Base-by-base conservation (phyloP, 2,329 filamentous ascomycete species). In the Rasamsonia emersonii region DNA sequence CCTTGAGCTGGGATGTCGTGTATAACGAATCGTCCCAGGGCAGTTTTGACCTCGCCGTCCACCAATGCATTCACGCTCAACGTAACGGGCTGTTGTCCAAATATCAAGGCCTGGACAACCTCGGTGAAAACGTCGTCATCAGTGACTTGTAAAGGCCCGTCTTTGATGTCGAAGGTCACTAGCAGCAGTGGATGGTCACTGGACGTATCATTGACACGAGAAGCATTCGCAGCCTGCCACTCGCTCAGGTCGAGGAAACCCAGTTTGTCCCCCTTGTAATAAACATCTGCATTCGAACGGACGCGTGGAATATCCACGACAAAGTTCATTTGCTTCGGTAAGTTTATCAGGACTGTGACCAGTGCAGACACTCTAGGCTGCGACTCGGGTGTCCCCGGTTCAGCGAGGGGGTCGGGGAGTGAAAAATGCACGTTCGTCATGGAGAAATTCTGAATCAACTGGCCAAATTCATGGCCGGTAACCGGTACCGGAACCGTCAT, bases 311-410 rank as follows among this genome's bases (percentile, higher is more conserved):
- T 84, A 39, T 82, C 77, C 31, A 98, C 63, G 30, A 79, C 75
- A 43, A 96, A 81, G 49, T 93, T 86, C 70, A 96, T 80, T 53
- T 94, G 82, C 25, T 83, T 71, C 0, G 91, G 91, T 19, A 96
- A 58, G 8, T 68, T 76, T 16, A 93, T 80, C 11, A 88, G 67
- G 8, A 88, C 88, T 38, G 83, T 68, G 27, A 95, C 81, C 13
- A 80, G 79, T 3, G 88, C 88, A 18, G 86, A 93, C 10, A 98
- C 78, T 33, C 74, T 78, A 7, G 88, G 86, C 33, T 81, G 75
- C 3, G 81, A 70, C 30, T 79, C 75, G 0, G 85, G 82, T 8
- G 79, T 75, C 36, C 72, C 75, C 0, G 84, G 83, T 11, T 86
- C 77, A 2, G 86, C 84, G 47, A 80, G 74, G 1, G 84, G 82